A percentile compares a stretch with the other conserved stretches of the same genome.
phyloP scores from a whole-genome alignment of 139 green algal genomes.

The Coelastrella sp. region DNA sequence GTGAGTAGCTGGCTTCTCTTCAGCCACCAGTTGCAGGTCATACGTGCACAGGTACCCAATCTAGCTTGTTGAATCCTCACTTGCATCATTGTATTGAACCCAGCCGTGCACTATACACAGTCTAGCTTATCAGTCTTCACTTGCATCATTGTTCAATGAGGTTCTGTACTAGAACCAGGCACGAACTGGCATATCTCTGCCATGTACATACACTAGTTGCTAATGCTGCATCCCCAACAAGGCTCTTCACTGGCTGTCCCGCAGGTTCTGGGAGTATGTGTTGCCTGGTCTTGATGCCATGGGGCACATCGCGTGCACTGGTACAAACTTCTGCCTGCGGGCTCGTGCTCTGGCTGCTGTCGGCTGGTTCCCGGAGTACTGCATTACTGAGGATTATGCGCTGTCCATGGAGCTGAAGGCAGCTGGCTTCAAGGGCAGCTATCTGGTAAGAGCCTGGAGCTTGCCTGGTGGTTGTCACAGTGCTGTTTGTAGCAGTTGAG shows the following conservation, averaged over 20 bases:
- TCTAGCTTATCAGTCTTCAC: too few relatives aligned
- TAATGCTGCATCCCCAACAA: not conserved
- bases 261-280: conserved; percentile 46
- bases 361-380: conserved; percentile 73
- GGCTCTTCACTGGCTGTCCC: not conserved
- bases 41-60: too few relatives aligned
- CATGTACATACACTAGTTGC: too few relatives aligned
- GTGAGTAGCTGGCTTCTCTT: not conserved
- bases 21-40: too few relatives aligned
- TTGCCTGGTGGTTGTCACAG: not conserved
- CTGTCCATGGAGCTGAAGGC: conserved; percentile 78
- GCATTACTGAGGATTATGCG: conserved; percentile 73
- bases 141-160: too few relatives aligned
- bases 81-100: too few relatives aligned
- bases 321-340: conserved; percentile 76
- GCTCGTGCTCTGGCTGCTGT: conserved; percentile 52
- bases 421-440: conserved; percentile 62
- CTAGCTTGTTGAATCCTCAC: too few relatives aligned
- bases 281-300: conserved; percentile 52
- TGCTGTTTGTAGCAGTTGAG: too few relatives aligned
- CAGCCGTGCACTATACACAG: too few relatives aligned
- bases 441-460: conserved; percentile 55
- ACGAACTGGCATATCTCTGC: too few relatives aligned
- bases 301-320: conserved; percentile 45
- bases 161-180: too few relatives aligned